Evolutionary conservation across 768 basidiomycete genomes (phyloP), one percentile per base, ranked within the genome.

Genomic region (Leucocoprinus birnbaumii): DNA sequence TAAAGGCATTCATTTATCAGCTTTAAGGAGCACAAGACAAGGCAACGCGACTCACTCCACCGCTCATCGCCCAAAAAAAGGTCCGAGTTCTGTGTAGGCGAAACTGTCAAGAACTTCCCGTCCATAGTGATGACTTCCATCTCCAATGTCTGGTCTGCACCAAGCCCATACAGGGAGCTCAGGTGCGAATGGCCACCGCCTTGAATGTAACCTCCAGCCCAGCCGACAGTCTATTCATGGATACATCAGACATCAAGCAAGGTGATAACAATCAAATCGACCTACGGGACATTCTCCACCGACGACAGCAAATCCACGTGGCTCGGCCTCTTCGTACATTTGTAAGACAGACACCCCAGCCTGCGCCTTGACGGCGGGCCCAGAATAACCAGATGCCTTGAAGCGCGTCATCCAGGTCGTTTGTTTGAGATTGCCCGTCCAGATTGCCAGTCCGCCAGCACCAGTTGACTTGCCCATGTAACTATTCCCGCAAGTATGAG

Each of bases 51-150:
- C 68, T 31, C 18, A 72, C 77, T 0, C 76, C 76, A 10, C 78
- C 78, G 8, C 74, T 64, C 14, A 79, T 55, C 0, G 73, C 77
- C 66, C 70, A 78, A 62, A 76, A n/a, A 78, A 0, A 80, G 70
- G 50, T 80, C 77, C 6, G 61, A 16, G 53, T 79, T 70, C 48
- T 74, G 64, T 19, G 59, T 62, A 1, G 62, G 62, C 57, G 75
- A 76, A 10, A 69, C 75, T 3, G 66, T 66, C 18, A 69, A 65
- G 48, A 66, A 57, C 25, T 63, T 44, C 1, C 78, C 79, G 53
- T 72, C 67, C 0, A 76, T 71, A 1, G 74, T 77, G 45, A 79
- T 71, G 25, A 79, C 65, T 41, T 70, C 70, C 59, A 74, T 71
- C 53, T 68, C 58, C 16, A 71, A 59, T 3, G 62, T 63, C 24